phyloP scores from a whole-genome alignment of 306 rosid genomes.

The Rubus idaeus region DNA sequence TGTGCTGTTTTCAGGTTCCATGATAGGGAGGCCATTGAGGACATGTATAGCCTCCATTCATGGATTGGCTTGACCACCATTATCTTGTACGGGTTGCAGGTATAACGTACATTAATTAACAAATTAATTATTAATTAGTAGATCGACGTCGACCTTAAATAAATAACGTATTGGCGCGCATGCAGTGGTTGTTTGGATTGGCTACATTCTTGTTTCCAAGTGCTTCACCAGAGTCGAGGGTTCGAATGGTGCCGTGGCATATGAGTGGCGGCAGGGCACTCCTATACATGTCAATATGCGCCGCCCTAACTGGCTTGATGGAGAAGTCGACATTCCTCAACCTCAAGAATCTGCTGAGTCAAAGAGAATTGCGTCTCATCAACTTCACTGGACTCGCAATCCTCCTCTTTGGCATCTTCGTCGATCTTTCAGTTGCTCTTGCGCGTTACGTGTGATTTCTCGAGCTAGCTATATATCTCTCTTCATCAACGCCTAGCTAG shows the following conservation, averaged over 20 bases:
- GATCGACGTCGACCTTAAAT: too few relatives aligned
- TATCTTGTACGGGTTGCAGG: constrained; percentile 68
- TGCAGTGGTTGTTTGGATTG: constrained; percentile 72
- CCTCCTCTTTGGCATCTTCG: constrained; percentile 76
- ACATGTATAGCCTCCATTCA: constrained; percentile 69
- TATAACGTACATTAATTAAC: not conserved
- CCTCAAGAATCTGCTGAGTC: not conserved
- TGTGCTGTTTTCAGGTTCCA: constrained; percentile 79
- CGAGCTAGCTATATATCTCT: not conserved
- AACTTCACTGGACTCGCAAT: constrained; percentile 61
- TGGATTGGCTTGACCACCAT: constrained; percentile 83
- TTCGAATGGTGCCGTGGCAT: constrained; percentile 52
- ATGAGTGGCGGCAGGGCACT: constrained; percentile 61
- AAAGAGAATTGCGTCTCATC: constrained; percentile 39
- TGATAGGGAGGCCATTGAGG: constrained; percentile 21
- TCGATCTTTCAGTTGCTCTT: constrained; percentile 45
- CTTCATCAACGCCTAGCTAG: not conserved
- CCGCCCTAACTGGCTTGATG: constrained; percentile 74
- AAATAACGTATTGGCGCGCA: not conserved
- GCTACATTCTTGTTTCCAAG: constrained; percentile 40
- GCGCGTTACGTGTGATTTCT: constrained; percentile 23
- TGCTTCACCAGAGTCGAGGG: constrained; percentile 2
- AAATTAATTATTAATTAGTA: not conserved
- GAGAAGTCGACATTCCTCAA: constrained; percentile 47
- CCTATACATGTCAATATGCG: constrained; percentile 62